Conservation (phyloP, 2,329 filamentous ascomycete species). For the Arthrocladium fulminans region DNA sequence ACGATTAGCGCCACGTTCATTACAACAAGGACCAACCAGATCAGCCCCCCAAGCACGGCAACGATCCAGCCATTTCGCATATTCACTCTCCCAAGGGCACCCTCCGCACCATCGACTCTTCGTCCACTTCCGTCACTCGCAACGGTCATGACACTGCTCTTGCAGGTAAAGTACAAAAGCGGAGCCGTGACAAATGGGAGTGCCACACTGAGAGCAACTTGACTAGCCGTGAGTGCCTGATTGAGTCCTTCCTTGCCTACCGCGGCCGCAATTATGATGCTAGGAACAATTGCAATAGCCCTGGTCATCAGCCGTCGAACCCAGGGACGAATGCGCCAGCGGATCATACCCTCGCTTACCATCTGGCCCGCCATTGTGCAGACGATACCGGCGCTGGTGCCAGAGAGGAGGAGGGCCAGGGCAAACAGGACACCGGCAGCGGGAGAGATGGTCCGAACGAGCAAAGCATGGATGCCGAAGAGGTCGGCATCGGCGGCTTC, state of each 20-base stretch:
- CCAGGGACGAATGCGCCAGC: constrained; percentile 69
- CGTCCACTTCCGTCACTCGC: constrained; percentile 32
- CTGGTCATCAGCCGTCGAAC: constrained; percentile 67
- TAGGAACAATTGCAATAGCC: constrained; percentile 69
- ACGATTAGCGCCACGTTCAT: constrained; percentile 75
- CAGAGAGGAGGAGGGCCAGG: constrained; percentile 68
- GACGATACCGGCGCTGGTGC: constrained; percentile 65
- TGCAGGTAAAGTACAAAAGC: constrained; percentile 75
- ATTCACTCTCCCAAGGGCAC: constrained; percentile 31
- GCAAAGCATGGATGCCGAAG: constrained; percentile 70
- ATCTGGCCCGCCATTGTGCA: constrained; percentile 88
- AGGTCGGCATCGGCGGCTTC: constrained; percentile 63
- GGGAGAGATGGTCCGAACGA: constrained; percentile 59
- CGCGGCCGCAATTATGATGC: constrained; percentile 72
- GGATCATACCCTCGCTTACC: constrained; percentile 73
- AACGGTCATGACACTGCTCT: constrained; percentile 71
- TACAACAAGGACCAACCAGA: constrained; percentile 66
- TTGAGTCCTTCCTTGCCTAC: constrained; percentile 64
- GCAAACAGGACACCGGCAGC: constrained; percentile 78
- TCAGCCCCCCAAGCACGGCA: constrained; percentile 47
- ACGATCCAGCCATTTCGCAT: constrained; percentile 68
- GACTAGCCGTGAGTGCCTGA: constrained; percentile 62
- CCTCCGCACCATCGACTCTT: constrained; percentile 9
- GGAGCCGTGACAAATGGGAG: constrained; percentile 76
- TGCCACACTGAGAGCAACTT: constrained; percentile 70